Conservation (phyloP, 2,329 filamentous ascomycete genomes). For the Exophiala dermatitidis region DNA sequence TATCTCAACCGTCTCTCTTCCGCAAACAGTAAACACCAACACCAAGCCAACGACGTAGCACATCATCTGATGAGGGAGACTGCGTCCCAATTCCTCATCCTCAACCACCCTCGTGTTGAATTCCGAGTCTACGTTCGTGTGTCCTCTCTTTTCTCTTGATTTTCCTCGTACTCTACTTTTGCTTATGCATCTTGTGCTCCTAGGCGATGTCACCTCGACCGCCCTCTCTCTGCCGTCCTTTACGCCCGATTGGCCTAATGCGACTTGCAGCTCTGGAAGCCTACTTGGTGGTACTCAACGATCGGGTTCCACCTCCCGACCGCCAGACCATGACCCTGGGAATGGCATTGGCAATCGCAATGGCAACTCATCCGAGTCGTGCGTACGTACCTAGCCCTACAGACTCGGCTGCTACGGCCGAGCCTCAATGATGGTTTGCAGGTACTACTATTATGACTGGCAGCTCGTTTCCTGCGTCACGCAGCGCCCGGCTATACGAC, state of each 20-base stretch:
- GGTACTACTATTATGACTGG: too few relatives aligned
- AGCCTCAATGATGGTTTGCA: too few relatives aligned
- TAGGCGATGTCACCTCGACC: not conserved
- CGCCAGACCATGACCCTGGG: not conserved
- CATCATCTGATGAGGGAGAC: not conserved
- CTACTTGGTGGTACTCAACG: not conserved
- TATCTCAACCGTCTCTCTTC: not conserved
- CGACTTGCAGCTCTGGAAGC: not conserved
- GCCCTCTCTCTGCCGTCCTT: not conserved
- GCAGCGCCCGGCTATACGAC: too few relatives aligned
- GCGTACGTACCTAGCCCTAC: too few relatives aligned
- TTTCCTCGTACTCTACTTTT: not conserved
- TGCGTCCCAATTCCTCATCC: not conserved
- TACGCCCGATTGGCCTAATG: not conserved
- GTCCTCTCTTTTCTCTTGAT: not conserved
- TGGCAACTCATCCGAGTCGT: too few relatives aligned
- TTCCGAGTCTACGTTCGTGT: too few relatives aligned
- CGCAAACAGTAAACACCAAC: too few relatives aligned
- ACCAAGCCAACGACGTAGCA: not conserved
- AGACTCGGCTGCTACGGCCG: too few relatives aligned
- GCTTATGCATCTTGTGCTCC: not conserved
- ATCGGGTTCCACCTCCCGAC: constrained; percentile 6
- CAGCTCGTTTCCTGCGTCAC: too few relatives aligned
- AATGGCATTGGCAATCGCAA: too few relatives aligned
- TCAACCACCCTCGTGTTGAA: not conserved